phyloP scores from a whole-genome alignment of 441 rosid genomes.

The Mallotus japonicus region DNA sequence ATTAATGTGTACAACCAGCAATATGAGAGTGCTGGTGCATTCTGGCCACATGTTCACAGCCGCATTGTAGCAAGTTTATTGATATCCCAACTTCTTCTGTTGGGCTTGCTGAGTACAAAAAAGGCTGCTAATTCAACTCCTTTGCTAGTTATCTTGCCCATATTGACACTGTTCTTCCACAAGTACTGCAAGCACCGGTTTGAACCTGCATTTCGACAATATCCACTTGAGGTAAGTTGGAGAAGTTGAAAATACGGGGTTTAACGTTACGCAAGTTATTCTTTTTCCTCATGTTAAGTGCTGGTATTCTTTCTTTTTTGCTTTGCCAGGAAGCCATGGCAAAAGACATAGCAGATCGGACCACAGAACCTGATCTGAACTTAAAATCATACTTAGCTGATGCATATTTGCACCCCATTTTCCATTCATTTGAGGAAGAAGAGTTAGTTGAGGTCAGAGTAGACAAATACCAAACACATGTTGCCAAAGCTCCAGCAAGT shows the following conservation, averaged over 20 bases:
- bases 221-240: slow-evolving; percentile 77
- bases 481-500: slow-evolving; percentile 31
- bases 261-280: no score
- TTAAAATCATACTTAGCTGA: slow-evolving; percentile 71
- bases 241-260: no score
- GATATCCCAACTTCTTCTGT: slow-evolving; percentile 79
- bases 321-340: slow-evolving; percentile 84
- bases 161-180: slow-evolving; percentile 79
- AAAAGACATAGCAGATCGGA: slow-evolving; percentile 59
- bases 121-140: slow-evolving; percentile 90
- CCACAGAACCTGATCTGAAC: slow-evolving; percentile 56
- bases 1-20: slow-evolving; percentile 86
- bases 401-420: slow-evolving; percentile 92
- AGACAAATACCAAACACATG: slow-evolving; percentile 41
- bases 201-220: slow-evolving; percentile 83
- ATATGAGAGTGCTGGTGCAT: slow-evolving; percentile 95
- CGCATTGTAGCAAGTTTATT: slow-evolving; percentile 78
- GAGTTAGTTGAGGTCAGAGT: slow-evolving; percentile 49
- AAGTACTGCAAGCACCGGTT: slow-evolving; percentile 88
- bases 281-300: neutral
- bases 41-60: slow-evolving; percentile 97
- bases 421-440: slow-evolving; percentile 71
- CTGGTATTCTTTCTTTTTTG: slow-evolving; percentile 12
- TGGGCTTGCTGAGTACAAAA: slow-evolving; percentile 92
- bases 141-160: slow-evolving; percentile 69